Conservation (phyloP, 2,329 filamentous ascomycete species). For the Aspergillus oerlinghausenensis region DNA sequence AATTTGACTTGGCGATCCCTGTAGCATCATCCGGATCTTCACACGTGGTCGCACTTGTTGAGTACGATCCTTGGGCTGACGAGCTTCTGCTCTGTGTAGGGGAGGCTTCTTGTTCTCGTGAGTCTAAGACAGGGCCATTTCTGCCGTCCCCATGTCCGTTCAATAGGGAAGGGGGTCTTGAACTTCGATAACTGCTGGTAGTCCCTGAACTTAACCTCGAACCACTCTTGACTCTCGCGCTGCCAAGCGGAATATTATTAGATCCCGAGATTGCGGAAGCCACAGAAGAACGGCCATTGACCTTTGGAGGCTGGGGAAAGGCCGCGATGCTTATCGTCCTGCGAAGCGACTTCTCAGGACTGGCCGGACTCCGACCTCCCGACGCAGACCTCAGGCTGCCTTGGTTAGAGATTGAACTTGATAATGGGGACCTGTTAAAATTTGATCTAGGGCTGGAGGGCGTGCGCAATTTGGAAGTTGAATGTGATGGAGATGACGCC, state of each 20-base stretch:
- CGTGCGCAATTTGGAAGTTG: slow-evolving; percentile 55
- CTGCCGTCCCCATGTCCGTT: slow-evolving; percentile 76
- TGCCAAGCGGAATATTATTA: slow-evolving; percentile 26
- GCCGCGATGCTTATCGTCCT: slow-evolving; percentile 91
- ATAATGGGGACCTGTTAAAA: slow-evolving; percentile 46
- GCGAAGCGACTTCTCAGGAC: slow-evolving; percentile 65
- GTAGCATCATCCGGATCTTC: slow-evolving; percentile 66
- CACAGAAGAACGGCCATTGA: slow-evolving; percentile 60
- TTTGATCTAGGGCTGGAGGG: slow-evolving; percentile 53
- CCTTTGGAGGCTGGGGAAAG: slow-evolving; percentile 83
- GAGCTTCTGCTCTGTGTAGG: slow-evolving; percentile 86
- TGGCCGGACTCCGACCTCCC: slow-evolving; percentile 48
- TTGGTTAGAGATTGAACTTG: slow-evolving; percentile 48
- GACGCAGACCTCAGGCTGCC: slow-evolving; percentile 55
- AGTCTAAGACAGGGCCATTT: slow-evolving; percentile 59
- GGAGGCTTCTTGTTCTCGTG: slow-evolving; percentile 71
- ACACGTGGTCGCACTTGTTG: slow-evolving; percentile 82
- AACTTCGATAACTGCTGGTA: slow-evolving; percentile 46
- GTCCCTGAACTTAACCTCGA: slow-evolving; percentile 55
- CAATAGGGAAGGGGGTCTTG: slow-evolving; percentile 65
- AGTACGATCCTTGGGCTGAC: slow-evolving; percentile 87
- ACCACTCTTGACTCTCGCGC: slow-evolving; percentile 49
- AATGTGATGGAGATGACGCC: slow-evolving; percentile 39
- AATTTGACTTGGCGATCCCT: slow-evolving; percentile 25
- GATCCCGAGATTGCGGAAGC: slow-evolving; percentile 42